Evolutionary conservation across 768 basidiomycete species (phyloP), one percentile per base, ranked within the genome.

Genomic region (Russula olivacea): DNA sequence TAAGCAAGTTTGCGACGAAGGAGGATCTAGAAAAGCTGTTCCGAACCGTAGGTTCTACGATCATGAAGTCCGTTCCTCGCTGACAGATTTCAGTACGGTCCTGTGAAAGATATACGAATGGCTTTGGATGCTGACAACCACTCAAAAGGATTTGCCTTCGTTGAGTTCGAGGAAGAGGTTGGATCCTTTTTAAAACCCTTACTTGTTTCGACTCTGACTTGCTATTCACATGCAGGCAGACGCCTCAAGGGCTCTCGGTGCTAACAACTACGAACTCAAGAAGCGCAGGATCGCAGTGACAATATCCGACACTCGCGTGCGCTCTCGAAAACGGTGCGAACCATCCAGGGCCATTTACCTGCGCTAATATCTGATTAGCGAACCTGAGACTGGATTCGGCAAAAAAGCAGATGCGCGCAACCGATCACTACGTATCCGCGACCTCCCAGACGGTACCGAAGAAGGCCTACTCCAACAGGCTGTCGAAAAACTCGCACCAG

Each of bases 391-490:
- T 65, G 87, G 87, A 1, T 74, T 84, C 43, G 82, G 81, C 49
- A 76, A 77, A 66, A 72, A 75, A 47, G 81, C 79, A 14, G 91
- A 88, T 59, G 73, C 77, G 7, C 82, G 81, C 52, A 85, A 77
- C 65, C 84, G 92, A 19, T 90, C 89, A 21, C 79, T 98, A 9
- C 84, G 89, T 10, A 76, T 98, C 56, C 82, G 79, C 23, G 86
- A 86, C 55, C 79, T 99, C 23, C 91, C 92, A 0, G 70, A 81
- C 3, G 83, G 77, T 11, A 86, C 91, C 5, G 91, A 97, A 71
- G 97, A 98, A 71, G 96, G 91, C 2, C 76, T 98, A 1, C 74
- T 99, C 28, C 96, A 99, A 68, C 97, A 98, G 77, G 76, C 78
- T 0, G 75, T 99, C 4, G 92, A 94, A 72, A 96, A 93, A 74